phyloP scores from a whole-genome alignment of 441 rosid genomes.

The Adansonia grandidieri region DNA sequence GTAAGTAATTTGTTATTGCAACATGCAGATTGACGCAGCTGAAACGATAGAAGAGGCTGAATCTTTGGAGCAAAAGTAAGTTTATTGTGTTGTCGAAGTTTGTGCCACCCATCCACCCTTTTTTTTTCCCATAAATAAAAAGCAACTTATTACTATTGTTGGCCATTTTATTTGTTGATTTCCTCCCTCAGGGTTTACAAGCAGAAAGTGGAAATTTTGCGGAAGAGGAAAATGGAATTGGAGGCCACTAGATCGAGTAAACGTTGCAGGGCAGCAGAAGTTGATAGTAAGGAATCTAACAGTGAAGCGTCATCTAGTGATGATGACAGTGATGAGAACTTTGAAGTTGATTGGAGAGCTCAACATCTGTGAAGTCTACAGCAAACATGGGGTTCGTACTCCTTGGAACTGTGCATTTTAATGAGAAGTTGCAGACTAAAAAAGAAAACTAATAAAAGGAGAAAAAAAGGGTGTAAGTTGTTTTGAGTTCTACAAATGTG shows the following conservation, averaged over 20 bases:
- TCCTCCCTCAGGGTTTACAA: conserved; percentile 49
- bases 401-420: conserved; percentile 11
- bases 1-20: conserved; percentile 2
- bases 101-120: conserved; percentile 8
- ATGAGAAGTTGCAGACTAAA: conserved; percentile 4
- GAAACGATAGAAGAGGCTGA: conserved; percentile 38
- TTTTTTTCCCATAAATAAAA: conserved; percentile 1
- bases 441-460: neutral
- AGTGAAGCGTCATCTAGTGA: conserved; percentile 64
- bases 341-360: conserved; percentile 96
- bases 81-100: conserved; percentile 7
- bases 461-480: neutral
- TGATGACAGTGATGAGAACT: conserved; percentile 57
- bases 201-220: conserved; percentile 71
- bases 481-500: conserved; percentile 15
- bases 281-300: conserved; percentile 39
- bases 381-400: conserved; percentile 3
- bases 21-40: conserved; percentile 88
- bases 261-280: conserved; percentile 51
- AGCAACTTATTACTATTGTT: neutral
- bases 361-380: conserved; percentile 65
- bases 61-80: conserved; percentile 85
- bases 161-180: neutral
- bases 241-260: conserved; percentile 66
- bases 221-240: conserved; percentile 71